Conservation (phyloP, 768 basidiomycete species). For the Lactifluus volemus region DNA sequence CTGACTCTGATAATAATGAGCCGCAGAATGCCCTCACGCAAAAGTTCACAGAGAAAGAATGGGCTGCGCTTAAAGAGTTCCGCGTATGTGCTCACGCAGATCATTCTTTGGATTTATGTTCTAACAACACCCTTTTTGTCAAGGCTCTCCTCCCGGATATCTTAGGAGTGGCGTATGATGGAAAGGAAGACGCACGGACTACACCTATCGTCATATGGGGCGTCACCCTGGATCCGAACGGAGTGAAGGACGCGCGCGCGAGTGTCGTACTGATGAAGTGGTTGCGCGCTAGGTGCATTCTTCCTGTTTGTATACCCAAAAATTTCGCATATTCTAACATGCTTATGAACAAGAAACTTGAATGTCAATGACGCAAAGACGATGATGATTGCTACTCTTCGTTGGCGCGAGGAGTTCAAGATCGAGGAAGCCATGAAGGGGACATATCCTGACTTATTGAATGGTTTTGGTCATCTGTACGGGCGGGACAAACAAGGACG, state of each 20-base stretch:
- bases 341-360: constrained; percentile 35
- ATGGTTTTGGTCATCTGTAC: constrained; percentile 50
- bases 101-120: not conserved
- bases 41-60: constrained; percentile 64
- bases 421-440: constrained; percentile 50
- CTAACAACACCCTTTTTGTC: not conserved
- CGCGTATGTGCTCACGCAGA: constrained; percentile 37
- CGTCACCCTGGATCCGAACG: constrained; percentile 54
- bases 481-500: constrained; percentile 65
- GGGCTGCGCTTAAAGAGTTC: constrained; percentile 59
- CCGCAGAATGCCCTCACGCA: constrained; percentile 62
- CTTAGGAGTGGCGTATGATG: constrained; percentile 51
- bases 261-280: constrained; percentile 80
- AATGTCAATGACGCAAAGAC: constrained; percentile 43
- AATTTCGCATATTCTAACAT: not conserved
- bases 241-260: constrained; percentile 47
- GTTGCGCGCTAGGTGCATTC: constrained; percentile 59
- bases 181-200: constrained; percentile 42
- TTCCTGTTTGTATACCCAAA: not conserved
- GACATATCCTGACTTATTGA: constrained; percentile 32
- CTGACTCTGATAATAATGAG: constrained; percentile 29
- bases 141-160: constrained; percentile 39
- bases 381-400: constrained; percentile 62
- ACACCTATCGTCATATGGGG: constrained; percentile 61
- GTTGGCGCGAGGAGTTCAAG: constrained; percentile 63